A percentile compares a stretch with the other conserved stretches of the same genome.
phyloP scores from a whole-genome alignment of 768 basidiomycete genomes.

The Cystobasidium tubakii region DNA sequence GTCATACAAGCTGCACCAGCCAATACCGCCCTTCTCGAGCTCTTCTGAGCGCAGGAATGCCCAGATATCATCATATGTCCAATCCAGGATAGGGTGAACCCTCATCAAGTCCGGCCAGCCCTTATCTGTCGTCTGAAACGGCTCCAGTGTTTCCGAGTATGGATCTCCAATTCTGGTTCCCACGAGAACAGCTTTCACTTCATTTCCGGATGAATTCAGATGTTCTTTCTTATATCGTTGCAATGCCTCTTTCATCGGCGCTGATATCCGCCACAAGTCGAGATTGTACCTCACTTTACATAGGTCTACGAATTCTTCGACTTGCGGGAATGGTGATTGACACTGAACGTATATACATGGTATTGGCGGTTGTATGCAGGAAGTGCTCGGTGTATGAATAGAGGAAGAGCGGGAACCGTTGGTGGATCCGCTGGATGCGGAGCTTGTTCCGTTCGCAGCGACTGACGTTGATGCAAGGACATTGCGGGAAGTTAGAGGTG shows the following conservation, averaged over 20 bases:
- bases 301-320: conserved; percentile 75
- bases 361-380: conserved; percentile 46
- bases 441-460: conserved; percentile 35
- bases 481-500: conserved; percentile 44
- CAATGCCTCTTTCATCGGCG: conserved; percentile 58
- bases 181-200: conserved; percentile 73
- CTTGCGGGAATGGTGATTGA: conserved; percentile 73
- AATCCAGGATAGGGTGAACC: conserved; percentile 91
- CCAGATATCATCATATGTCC: conserved; percentile 89
- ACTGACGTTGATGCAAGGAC: not conserved
- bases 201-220: conserved; percentile 27
- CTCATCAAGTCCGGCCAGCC: conserved; percentile 86
- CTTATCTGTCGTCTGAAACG: conserved; percentile 72
- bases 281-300: conserved; percentile 63
- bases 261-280: conserved; percentile 62
- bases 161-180: conserved; percentile 87
- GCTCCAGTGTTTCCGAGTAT: conserved; percentile 73
- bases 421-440: conserved; percentile 49
- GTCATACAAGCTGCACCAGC: conserved; percentile 85
- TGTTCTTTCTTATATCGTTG: conserved; percentile 36
- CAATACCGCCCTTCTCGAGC: conserved; percentile 55
- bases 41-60: conserved; percentile 59
- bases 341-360: conserved; percentile 75
- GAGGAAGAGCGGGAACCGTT: conserved; percentile 53
- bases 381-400: not conserved